Percentiles rank a stretch among this genome's conserved stretches.
Evolutionary conservation across 768 basidiomycete species (phyloP).

Genomic region (Bullera alba): DNA sequence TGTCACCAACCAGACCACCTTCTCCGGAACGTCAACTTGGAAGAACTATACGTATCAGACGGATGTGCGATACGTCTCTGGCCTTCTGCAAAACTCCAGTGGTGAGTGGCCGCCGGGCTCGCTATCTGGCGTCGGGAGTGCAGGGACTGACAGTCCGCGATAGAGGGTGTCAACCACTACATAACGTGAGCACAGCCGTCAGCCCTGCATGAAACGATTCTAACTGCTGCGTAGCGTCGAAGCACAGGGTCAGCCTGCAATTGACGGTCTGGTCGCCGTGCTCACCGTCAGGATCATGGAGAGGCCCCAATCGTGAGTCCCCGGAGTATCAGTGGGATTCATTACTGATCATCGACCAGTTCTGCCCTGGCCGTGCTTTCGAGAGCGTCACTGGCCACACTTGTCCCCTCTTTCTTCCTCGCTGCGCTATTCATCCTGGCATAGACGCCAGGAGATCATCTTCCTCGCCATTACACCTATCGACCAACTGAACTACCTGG

Average conservation of each 20-base stretch:
- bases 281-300: conserved; percentile 62
- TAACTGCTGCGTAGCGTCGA: conserved; percentile 18
- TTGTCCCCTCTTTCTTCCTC: not conserved
- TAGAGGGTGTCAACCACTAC: conserved; percentile 46
- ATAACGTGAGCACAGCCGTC: conserved; percentile 24
- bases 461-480: no score
- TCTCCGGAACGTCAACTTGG: conserved; percentile 58
- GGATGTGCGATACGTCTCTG: conserved; percentile 60
- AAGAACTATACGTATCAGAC: conserved; percentile 69
- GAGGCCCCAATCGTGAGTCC: conserved; percentile 17
- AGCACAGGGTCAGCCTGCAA: conserved; percentile 46
- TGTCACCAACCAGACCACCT: conserved; percentile 59
- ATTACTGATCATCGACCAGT: no score
- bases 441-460: no score
- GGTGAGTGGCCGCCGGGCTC: conserved; percentile 60
- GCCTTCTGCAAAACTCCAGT: conserved; percentile 64
- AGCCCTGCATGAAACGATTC: not conserved
- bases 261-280: conserved; percentile 78
- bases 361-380: not conserved
- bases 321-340: not conserved
- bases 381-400: not conserved
- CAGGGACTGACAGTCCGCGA: not conserved
- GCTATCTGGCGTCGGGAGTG: conserved; percentile 49
- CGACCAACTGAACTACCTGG: no score
- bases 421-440: not conserved